phyloP scores from a whole-genome alignment of 1,284 basidiomycete species.

The Pascua guehoae region DNA sequence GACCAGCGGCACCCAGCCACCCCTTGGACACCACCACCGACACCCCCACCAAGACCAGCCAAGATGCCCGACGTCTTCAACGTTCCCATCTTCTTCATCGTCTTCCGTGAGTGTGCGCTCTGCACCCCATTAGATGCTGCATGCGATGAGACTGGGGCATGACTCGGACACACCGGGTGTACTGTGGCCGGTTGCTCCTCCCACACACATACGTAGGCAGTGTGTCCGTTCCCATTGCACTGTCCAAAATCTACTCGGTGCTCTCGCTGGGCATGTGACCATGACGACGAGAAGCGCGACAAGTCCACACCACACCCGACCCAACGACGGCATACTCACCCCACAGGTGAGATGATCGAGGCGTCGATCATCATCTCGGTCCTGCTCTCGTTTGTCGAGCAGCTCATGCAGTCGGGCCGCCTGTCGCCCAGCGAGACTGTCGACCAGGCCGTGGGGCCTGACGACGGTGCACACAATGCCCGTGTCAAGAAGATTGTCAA shows the following conservation, averaged over 20 bases:
- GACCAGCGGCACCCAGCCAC: too few species aligned
- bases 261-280: too few species aligned
- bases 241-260: not conserved
- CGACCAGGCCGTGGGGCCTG: slow-evolving; percentile 5
- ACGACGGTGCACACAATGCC: slow-evolving; percentile 10
- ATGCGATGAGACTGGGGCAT: not conserved
- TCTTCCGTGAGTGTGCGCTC: slow-evolving; percentile 41
- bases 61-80: slow-evolving; percentile 47
- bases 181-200: too few species aligned
- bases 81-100: slow-evolving; percentile 52
- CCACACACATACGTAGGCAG: not conserved
- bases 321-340: slow-evolving; percentile 1
- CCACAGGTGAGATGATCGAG: slow-evolving; percentile 47
- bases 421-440: slow-evolving; percentile 17
- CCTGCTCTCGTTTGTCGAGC: slow-evolving; percentile 51
- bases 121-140: not conserved
- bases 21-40: too few species aligned
- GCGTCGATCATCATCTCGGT: slow-evolving; percentile 50
- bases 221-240: not conserved
- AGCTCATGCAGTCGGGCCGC: slow-evolving; percentile 46
- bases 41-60: not conserved
- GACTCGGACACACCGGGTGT: too few species aligned
- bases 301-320: too few species aligned
- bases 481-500: slow-evolving; percentile 36
- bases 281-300: too few species aligned